These are phyloP conservation scores for Mycena vitilis DNA, from an alignment of 768 basidiomycete genomes.

Conservation along the genomic window DNA sequence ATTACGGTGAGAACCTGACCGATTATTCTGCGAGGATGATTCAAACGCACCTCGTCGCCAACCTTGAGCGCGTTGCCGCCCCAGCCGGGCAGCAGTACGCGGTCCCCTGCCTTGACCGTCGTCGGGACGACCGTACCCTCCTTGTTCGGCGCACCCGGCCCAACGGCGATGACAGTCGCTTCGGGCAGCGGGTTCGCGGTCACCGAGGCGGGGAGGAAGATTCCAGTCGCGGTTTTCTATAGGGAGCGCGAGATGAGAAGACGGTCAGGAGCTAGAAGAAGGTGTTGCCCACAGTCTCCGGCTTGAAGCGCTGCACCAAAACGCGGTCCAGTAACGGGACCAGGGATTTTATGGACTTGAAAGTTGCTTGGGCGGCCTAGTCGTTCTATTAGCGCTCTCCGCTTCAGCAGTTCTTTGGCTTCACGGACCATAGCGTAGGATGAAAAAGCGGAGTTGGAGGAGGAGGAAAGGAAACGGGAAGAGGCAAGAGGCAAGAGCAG, in stretches of 20 bases:
- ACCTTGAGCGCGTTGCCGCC: slow-evolving; percentile 97
- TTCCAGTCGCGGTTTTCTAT: slow-evolving; percentile 97
- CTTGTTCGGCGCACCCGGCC: slow-evolving; percentile 94
- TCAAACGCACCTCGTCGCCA: slow-evolving; percentile 86
- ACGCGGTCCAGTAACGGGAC: slow-evolving; percentile 96
- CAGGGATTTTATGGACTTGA: slow-evolving; percentile 94
- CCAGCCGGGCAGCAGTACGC: slow-evolving; percentile 95
- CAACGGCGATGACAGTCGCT: slow-evolving; percentile 95
- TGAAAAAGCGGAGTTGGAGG: slow-evolving; percentile 18
- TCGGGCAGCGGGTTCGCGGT: slow-evolving; percentile 91
- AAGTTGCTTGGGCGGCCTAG: slow-evolving; percentile 89
- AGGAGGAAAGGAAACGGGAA: not conserved
- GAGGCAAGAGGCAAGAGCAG: slow-evolving; percentile 8
- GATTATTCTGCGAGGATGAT: not conserved
- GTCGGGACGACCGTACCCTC: slow-evolving; percentile 82
- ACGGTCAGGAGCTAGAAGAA: slow-evolving; percentile 1
- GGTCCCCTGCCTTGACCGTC: slow-evolving; percentile 87
- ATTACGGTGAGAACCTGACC: slow-evolving; percentile 8
- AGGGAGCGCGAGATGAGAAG: not conserved
- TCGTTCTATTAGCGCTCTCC: slow-evolving; percentile 9
- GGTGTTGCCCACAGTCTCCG: slow-evolving; percentile 81
- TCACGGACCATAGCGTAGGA: slow-evolving; percentile 22
- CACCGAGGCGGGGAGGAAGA: slow-evolving; percentile 94
- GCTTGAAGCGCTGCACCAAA: slow-evolving; percentile 96
- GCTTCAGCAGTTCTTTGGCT: too few species aligned